phyloP scores from a whole-genome alignment of 2,329 filamentous ascomycete species.

The Allantophomopsis lycopodina region DNA sequence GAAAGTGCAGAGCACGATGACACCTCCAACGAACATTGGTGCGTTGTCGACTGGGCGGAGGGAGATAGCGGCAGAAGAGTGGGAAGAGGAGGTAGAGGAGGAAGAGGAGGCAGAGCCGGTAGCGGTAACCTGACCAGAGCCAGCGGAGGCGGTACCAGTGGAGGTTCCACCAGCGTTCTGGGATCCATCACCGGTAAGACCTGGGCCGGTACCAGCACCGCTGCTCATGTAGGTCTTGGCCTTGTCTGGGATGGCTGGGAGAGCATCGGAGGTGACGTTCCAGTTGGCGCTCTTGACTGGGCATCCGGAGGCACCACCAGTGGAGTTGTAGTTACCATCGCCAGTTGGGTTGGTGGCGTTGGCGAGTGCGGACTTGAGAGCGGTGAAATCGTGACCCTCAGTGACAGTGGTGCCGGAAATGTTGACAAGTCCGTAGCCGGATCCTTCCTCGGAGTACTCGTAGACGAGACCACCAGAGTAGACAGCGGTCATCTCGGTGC shows the following conservation, averaged over 20 bases:
- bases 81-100: neutral
- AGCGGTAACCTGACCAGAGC: slow-evolving; percentile 11
- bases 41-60: neutral
- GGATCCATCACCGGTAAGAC: slow-evolving; percentile 17
- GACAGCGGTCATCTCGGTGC: slow-evolving; percentile 63
- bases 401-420: slow-evolving; percentile 19
- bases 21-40: neutral
- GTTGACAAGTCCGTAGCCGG: slow-evolving; percentile 48
- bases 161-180: slow-evolving; percentile 5
- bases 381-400: slow-evolving; percentile 27
- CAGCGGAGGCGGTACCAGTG: slow-evolving; percentile 12
- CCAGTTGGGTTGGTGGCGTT: slow-evolving; percentile 27
- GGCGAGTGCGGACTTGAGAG: slow-evolving; percentile 26
- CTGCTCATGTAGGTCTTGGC: slow-evolving; percentile 26
- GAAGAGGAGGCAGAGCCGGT: neutral
- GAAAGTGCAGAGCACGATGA: neutral
- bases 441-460: slow-evolving; percentile 72
- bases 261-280: slow-evolving; percentile 27
- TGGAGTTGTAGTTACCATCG: slow-evolving; percentile 32
- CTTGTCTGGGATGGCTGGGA: slow-evolving; percentile 27
- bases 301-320: slow-evolving; percentile 22
- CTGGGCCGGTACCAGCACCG: slow-evolving; percentile 29
- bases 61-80: neutral
- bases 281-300: slow-evolving; percentile 27
- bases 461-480: slow-evolving; percentile 93